These are phyloP conservation scores for Russula vinacea DNA, from an alignment of 768 basidiomycete species.

Conservation along the genomic window DNA sequence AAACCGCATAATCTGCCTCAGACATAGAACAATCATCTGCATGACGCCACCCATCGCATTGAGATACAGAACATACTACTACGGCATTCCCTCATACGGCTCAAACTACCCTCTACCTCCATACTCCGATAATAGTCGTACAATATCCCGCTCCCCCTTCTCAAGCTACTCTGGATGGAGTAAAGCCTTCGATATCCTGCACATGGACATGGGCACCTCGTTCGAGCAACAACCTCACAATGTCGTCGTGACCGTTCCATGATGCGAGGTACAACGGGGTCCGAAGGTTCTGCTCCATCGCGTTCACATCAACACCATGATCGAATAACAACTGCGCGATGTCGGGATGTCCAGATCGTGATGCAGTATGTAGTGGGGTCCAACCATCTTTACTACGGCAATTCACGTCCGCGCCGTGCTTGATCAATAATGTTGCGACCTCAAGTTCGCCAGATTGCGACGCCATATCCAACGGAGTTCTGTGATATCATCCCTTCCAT, in stretches of 20 bases:
- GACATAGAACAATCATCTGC: too few species aligned
- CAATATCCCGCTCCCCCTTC: background rate
- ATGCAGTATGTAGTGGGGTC: background rate
- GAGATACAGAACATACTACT: too few species aligned
- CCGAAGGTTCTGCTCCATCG: background rate
- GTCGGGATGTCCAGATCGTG: background rate
- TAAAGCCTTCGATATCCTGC: background rate
- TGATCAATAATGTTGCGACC: background rate
- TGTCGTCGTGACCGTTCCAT: background rate
- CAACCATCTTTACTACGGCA: background rate
- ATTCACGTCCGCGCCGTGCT: constrained; percentile 10
- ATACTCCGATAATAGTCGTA: background rate
- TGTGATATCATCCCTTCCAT: background rate
- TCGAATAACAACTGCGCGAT: background rate
- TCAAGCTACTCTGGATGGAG: background rate
- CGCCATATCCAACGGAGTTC: background rate
- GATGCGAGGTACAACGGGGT: background rate
- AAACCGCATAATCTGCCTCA: too few species aligned
- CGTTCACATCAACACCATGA: background rate
- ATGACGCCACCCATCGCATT: too few species aligned
- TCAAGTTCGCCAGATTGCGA: background rate
- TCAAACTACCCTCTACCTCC: too few species aligned
- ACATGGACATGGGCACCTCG: background rate
- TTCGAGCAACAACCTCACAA: background rate
- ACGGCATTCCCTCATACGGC: too few species aligned